These are phyloP conservation scores for Cylindrodendrum hubeiense DNA, from an alignment of 2,329 filamentous ascomycete species.

Conservation along the genomic window DNA sequence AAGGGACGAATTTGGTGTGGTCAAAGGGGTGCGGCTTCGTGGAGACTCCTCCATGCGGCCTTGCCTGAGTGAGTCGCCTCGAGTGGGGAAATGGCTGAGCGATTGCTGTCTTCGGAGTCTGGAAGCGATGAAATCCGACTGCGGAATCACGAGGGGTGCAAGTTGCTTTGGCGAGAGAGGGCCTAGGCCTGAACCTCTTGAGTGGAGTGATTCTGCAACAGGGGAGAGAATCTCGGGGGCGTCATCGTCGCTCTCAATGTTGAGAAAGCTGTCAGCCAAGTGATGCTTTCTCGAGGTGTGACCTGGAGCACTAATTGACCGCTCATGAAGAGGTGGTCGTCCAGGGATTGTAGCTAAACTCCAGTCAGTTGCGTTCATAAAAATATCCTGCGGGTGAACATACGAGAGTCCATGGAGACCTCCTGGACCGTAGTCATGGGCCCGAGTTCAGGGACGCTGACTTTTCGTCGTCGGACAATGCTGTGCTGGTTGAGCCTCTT, in stretches of 20 bases:
- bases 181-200: constrained; percentile 42
- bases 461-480: constrained; percentile 69
- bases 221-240: constrained; percentile 37
- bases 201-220: constrained; percentile 40
- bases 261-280: constrained; percentile 41
- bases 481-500: constrained; percentile 70
- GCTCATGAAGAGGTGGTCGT: constrained; percentile 72
- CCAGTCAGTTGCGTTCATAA: constrained; percentile 33
- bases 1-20: constrained; percentile 49
- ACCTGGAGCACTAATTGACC: constrained; percentile 72
- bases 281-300: constrained; percentile 60
- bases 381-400: constrained; percentile 47
- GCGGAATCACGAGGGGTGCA: constrained; percentile 69
- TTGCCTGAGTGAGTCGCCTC: constrained; percentile 57
- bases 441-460: constrained; percentile 73
- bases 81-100: constrained; percentile 59
- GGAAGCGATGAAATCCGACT: constrained; percentile 33
- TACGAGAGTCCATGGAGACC: constrained; percentile 77
- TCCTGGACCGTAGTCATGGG: constrained; percentile 79
- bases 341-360: constrained; percentile 74
- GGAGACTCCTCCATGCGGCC: constrained; percentile 62
- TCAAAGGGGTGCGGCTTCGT: constrained; percentile 56
- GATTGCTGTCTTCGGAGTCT: constrained; percentile 52
- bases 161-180: constrained; percentile 66
- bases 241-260: constrained; percentile 40